These are phyloP conservation scores for Eucalyptus melliodora DNA, from an alignment of 345 rosid species.

Conservation along the genomic window DNA sequence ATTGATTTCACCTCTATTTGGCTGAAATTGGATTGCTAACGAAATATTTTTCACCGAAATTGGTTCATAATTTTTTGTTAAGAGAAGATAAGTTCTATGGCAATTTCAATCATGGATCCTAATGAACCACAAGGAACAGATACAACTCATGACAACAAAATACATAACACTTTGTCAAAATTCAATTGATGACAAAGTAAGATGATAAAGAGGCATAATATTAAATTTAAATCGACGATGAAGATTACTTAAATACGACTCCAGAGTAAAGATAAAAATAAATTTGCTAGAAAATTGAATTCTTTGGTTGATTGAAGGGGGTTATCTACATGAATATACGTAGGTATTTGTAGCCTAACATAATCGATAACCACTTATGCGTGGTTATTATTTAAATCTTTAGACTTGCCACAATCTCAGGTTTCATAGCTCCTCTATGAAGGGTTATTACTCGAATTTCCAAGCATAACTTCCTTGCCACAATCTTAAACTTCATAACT, in stretches of 20 bases:
- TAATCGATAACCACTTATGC: background rate
- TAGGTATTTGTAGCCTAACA: background rate
- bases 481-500: background rate
- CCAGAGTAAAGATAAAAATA: background rate
- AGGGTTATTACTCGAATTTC: background rate
- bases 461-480: background rate
- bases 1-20: background rate
- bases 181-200: no score
- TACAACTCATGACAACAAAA: fast-evolving
- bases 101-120: fast-evolving
- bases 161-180: background rate
- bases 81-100: fast-evolving
- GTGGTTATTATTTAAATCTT: no score
- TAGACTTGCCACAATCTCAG: no score
- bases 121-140: fast-evolving
- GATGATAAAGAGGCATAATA: no score
- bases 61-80: no score
- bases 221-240: fast-evolving
- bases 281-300: background rate
- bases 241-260: background rate
- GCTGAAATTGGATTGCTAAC: fast-evolving
- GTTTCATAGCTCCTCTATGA: background rate
- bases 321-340: background rate
- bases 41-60: no score
- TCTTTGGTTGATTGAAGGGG: background rate